These are phyloP conservation scores for Populus trichocarpa DNA, from an alignment of 441 rosid genomes.

Conservation along the genomic window DNA sequence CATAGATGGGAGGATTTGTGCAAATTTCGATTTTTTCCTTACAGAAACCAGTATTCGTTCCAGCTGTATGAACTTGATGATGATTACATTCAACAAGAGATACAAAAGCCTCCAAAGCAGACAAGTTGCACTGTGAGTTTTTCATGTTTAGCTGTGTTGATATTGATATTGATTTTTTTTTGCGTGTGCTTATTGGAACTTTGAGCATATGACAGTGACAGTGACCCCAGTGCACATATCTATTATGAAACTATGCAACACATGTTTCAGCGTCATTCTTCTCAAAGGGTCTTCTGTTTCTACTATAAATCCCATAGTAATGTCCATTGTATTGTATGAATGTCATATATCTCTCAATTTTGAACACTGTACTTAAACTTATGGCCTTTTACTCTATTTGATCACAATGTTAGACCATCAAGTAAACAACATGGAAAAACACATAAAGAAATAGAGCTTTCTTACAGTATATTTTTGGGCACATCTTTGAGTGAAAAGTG, in stretches of 20 bases:
- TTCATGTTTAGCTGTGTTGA: neutral
- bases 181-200: neutral
- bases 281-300: neutral
- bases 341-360: too few species aligned
- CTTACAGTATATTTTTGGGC: neutral
- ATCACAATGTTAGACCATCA: too few species aligned
- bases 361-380: too few species aligned
- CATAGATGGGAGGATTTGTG: slow-evolving; percentile 83
- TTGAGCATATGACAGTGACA: neutral
- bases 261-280: neutral
- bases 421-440: too few species aligned
- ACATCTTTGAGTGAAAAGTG: neutral
- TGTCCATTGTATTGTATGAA: neutral
- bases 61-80: slow-evolving; percentile 76
- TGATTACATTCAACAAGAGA: slow-evolving; percentile 85
- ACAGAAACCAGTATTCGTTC: slow-evolving; percentile 67
- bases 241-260: neutral
- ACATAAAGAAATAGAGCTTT: neutral
- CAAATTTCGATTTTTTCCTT: slow-evolving; percentile 76
- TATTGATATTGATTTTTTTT: neutral
- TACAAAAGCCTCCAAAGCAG: slow-evolving; percentile 72
- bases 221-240: neutral
- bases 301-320: neutral
- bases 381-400: too few species aligned
- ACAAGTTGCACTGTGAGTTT: slow-evolving; percentile 71